phyloP scores from a whole-genome alignment of 495 filamentous ascomycete species.

The Hyaloscypha hepaticicola region DNA sequence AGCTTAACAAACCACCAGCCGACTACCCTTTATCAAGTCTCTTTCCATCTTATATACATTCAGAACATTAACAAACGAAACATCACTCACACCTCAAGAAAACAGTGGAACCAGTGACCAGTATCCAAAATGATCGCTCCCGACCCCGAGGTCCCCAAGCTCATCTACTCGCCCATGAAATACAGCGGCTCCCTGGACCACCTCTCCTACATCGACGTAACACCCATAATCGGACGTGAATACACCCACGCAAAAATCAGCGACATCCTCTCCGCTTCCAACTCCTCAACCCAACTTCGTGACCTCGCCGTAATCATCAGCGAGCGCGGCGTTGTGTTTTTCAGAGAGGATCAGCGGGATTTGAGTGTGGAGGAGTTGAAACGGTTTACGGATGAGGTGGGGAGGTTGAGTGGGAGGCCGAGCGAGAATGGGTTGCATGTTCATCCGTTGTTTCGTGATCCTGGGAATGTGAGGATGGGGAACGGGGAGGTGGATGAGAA shows the following conservation, averaged over 20 bases:
- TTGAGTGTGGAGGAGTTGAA: slow-evolving; percentile 42
- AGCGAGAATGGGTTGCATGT: slow-evolving; percentile 43
- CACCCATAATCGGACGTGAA: slow-evolving; percentile 67
- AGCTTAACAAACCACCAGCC: neutral
- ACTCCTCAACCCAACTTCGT: slow-evolving; percentile 63
- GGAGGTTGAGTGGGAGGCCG: slow-evolving; percentile 43
- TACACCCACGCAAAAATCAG: slow-evolving; percentile 59
- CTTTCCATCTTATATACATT: neutral
- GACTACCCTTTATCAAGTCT: neutral
- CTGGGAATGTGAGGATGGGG: slow-evolving; percentile 42
- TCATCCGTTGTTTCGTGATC: slow-evolving; percentile 44
- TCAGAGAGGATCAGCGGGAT: slow-evolving; percentile 40
- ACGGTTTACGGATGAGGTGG: slow-evolving; percentile 40
- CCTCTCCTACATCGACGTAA: slow-evolving; percentile 63
- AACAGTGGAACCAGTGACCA: too few relatives aligned
- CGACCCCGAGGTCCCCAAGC: slow-evolving; percentile 19
- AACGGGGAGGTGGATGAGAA: slow-evolving; percentile 40
- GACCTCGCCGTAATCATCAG: slow-evolving; percentile 65
- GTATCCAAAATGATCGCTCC: slow-evolving; percentile 21
- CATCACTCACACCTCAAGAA: too few relatives aligned
- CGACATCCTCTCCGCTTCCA: slow-evolving; percentile 61
- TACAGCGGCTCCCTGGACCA: slow-evolving; percentile 23
- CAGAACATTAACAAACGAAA: neutral
- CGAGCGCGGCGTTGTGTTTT: slow-evolving; percentile 34
- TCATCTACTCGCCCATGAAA: slow-evolving; percentile 33